A percentile compares a stretch with the other conserved stretches of the same genome.
phyloP scores from a whole-genome alignment of 768 basidiomycete genomes.

The Rubroboletus satanas region DNA sequence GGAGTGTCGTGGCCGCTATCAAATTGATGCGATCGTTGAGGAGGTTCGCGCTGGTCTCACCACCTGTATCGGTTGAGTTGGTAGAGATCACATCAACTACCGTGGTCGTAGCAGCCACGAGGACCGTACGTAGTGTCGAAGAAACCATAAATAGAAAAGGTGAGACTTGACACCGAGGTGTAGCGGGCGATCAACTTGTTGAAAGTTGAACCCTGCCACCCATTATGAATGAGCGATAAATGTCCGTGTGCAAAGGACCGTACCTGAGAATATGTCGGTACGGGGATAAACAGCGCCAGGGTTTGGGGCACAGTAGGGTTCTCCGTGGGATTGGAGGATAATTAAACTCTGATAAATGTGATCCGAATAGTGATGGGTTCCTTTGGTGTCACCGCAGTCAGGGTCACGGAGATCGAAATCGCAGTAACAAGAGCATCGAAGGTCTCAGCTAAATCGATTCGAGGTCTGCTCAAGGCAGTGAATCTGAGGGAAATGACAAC shows the following conservation, averaged over 20 bases:
- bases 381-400: conserved; percentile 4
- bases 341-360: conserved; percentile 23
- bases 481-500: background rate
- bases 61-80: conserved; percentile 4
- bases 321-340: conserved; percentile 3
- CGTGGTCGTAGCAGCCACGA: conserved; percentile 5
- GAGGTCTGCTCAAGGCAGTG: background rate
- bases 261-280: conserved; percentile 3
- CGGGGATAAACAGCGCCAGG: conserved; percentile 12
- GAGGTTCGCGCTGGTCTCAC: conserved; percentile 5
- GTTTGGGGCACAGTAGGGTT: background rate
- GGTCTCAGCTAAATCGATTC: background rate
- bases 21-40: conserved; percentile 24
- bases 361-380: conserved; percentile 6
- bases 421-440: background rate
- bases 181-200: conserved; percentile 13
- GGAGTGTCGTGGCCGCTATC: conserved; percentile 24
- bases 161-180: conserved; percentile 5
- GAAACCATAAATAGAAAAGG: conserved; percentile 1
- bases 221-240: conserved; percentile 22
- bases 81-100: conserved; percentile 5
- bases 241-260: conserved; percentile 23
- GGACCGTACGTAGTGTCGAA: background rate
- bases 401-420: conserved; percentile 5
- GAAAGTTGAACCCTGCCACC: background rate